Evolutionary conservation across 163 green algal species (phyloP).

Genomic region (Scenedesmus sp.): DNA sequence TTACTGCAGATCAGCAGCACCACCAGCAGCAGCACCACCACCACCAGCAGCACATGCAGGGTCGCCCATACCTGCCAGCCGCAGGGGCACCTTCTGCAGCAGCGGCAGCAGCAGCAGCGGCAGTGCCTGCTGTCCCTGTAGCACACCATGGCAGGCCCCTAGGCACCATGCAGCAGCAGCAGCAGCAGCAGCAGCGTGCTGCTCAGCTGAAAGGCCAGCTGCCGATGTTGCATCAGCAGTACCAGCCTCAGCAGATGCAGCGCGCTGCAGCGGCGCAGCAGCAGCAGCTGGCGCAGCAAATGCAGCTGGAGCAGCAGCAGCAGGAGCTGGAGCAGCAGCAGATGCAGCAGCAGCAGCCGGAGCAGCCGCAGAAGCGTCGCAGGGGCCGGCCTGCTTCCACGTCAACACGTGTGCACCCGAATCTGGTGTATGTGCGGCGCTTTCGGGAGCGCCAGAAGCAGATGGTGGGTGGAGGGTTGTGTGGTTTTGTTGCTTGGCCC

Average conservation of each 20-base stretch:
- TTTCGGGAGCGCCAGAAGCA: constrained; percentile 43
- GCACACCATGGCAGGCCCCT: neutral
- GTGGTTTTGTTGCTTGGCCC: neutral
- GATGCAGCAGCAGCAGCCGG: constrained; percentile 8
- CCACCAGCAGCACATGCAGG: neutral
- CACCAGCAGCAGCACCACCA: neutral
- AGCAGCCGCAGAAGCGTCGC: neutral
- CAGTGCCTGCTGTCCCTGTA: neutral
- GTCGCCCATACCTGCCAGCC: neutral
- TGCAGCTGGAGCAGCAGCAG: neutral
- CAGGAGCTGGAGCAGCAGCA: constrained; percentile 20
- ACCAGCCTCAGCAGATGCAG: constrained; percentile 7
- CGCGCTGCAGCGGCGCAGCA: neutral
- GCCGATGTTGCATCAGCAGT: neutral
- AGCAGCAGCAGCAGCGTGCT: neutral
- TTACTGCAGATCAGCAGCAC: neutral
- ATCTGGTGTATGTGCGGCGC: constrained; percentile 30
- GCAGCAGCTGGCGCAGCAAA: constrained; percentile 13
- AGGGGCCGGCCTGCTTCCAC: constrained; percentile 14
- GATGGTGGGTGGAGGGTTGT: neutral
- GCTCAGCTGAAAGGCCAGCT: neutral
- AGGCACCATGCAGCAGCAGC: neutral
- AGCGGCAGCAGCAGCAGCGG: constrained; percentile 8
- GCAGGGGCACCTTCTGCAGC: neutral
- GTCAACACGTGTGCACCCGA: neutral